These are phyloP conservation scores for Tulasnella calospora DNA, from an alignment of 768 basidiomycete species.

Conservation along the genomic window DNA sequence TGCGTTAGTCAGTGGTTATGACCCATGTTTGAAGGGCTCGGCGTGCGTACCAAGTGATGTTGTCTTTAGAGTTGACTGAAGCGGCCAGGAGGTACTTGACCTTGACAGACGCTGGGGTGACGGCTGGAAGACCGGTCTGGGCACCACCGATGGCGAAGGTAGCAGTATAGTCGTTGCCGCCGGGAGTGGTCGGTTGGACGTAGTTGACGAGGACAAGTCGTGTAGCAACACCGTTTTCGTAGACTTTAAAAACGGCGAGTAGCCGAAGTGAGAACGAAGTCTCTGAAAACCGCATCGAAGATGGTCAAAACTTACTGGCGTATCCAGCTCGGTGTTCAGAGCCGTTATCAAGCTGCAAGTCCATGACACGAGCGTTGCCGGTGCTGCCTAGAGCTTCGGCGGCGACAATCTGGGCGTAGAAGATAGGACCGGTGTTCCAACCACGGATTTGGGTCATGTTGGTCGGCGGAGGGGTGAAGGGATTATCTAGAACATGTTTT, in stretches of 20 bases:
- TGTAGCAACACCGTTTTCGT: constrained; percentile 4
- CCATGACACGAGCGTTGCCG: constrained; percentile 12
- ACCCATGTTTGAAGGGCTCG: neutral
- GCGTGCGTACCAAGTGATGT: constrained; percentile 23
- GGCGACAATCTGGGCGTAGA: constrained; percentile 17
- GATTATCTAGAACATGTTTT: neutral
- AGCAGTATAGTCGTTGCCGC: constrained; percentile 23
- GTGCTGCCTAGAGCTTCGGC: constrained; percentile 20
- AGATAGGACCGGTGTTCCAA: constrained; percentile 22
- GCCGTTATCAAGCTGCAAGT: constrained; percentile 7
- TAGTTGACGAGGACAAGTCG: constrained; percentile 27
- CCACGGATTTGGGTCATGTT: constrained; percentile 3
- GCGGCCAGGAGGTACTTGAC: constrained; percentile 24
- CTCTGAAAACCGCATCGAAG: neutral
- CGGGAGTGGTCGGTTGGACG: neutral
- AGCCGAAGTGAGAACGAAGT: neutral
- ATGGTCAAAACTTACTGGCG: neutral
- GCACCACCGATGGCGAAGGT: constrained; percentile 23
- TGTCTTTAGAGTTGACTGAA: constrained; percentile 22
- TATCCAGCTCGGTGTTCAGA: constrained; percentile 9
- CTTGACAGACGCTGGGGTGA: constrained; percentile 6
- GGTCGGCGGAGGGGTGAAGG: constrained; percentile 21
- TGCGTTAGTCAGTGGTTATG: neutral
- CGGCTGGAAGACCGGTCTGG: constrained; percentile 14
- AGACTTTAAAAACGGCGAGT: neutral